A percentile compares a stretch with the other conserved stretches of the same genome.
phyloP scores from a whole-genome alignment of 164 flowering plant genomes.

The Dillenia turbinata region DNA sequence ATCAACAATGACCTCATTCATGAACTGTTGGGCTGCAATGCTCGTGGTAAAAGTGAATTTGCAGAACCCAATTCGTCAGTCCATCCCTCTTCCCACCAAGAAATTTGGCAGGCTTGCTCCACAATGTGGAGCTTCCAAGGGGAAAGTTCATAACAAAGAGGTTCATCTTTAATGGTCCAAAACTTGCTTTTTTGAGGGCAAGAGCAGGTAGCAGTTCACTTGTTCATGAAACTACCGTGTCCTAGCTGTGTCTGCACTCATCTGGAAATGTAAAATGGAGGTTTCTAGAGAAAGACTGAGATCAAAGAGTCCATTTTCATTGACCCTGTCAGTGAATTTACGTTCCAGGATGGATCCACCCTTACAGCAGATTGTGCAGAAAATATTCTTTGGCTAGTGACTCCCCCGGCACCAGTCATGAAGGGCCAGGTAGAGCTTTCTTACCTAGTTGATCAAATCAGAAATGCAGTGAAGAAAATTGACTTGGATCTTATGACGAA shows the following conservation, averaged over 20 bases:
- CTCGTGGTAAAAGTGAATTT: constrained; percentile 13
- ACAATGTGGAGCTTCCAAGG: neutral
- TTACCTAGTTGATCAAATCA: constrained; percentile 9
- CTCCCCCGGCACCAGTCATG: constrained; percentile 1
- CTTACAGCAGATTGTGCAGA: constrained; percentile 19
- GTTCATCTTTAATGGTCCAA: constrained; percentile 17
- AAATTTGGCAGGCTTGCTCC: neutral
- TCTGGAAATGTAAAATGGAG: constrained; percentile 17
- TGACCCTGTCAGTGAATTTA: constrained; percentile 24
- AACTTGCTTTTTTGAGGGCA: constrained; percentile 12
- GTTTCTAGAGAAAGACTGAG: neutral
- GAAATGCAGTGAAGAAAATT: constrained; percentile 11
- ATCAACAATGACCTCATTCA: constrained; percentile 25
- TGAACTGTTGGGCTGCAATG: constrained; percentile 38
- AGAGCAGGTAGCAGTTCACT: neutral
- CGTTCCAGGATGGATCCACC: constrained; percentile 21
- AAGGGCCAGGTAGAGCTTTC: neutral
- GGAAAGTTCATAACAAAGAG: constrained; percentile 13
- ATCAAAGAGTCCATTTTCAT: neutral
- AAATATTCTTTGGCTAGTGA: constrained; percentile 10
- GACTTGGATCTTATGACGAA: constrained; percentile 9
- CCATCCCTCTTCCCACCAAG: constrained; percentile 24
- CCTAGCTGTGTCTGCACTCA: constrained; percentile 26
- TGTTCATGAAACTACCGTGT: constrained; percentile 22
- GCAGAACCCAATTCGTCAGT: constrained; percentile 17